These are phyloP conservation scores for Mucor ambiguus DNA, from an alignment of 371 early-diverging fungal species.

Conservation along the genomic window DNA sequence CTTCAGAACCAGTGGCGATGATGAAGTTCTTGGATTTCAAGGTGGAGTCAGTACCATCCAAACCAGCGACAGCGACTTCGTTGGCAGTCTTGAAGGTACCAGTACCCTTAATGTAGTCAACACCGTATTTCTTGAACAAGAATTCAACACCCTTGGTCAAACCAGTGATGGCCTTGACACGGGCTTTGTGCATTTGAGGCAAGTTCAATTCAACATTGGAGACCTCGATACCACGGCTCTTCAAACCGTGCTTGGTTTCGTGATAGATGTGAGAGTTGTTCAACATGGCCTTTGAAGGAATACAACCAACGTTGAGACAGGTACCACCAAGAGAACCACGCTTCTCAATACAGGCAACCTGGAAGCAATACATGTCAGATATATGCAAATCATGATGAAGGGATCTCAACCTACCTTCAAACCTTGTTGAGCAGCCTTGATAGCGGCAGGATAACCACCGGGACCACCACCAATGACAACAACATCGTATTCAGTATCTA, in stretches of 20 bases:
- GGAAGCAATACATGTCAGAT: slow-evolving; percentile 2
- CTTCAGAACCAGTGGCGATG: slow-evolving; percentile 97
- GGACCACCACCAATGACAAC: slow-evolving; percentile 97
- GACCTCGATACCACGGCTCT: slow-evolving; percentile 94
- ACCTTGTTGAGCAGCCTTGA: slow-evolving; percentile 98
- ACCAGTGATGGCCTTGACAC: slow-evolving; percentile 86
- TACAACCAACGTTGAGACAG: slow-evolving; percentile 98
- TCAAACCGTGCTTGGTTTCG: slow-evolving; percentile 89
- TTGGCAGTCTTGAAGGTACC: slow-evolving; percentile 81
- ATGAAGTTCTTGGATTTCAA: slow-evolving; percentile 94
- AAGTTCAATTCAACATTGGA: slow-evolving; percentile 86
- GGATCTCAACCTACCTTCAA: slow-evolving; percentile 72
- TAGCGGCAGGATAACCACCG: slow-evolving; percentile 98
- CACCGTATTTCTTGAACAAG: slow-evolving; percentile 97
- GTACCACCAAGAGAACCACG: slow-evolving; percentile 97
- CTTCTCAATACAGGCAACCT: slow-evolving; percentile 97
- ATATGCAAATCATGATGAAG: neutral
- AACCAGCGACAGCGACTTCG: slow-evolving; percentile 82
- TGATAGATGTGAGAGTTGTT: slow-evolving; percentile 98
- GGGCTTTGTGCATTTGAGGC: slow-evolving; percentile 87
- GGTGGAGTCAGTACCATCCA: slow-evolving; percentile 70
- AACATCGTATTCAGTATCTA: slow-evolving; percentile 74
- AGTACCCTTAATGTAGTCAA: slow-evolving; percentile 92
- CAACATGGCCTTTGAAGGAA: slow-evolving; percentile 98
- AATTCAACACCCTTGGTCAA: slow-evolving; percentile 94